Conservation (phyloP, 129 eudicot genomes). For the Tagetes patula region DNA sequence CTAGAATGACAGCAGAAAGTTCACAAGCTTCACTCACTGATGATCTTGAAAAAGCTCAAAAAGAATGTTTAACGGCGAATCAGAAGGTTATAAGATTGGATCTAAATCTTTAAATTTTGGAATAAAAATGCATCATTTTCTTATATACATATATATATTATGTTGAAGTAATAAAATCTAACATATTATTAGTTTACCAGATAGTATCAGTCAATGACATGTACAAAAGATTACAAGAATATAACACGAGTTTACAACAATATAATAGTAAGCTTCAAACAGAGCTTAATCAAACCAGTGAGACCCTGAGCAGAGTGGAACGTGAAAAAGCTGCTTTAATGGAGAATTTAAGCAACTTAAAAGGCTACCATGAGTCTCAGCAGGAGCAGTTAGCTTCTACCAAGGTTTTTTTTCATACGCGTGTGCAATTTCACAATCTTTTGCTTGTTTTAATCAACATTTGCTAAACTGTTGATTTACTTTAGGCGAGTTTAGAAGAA, state of each 20-base stretch:
- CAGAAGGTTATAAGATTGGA: slow-evolving; percentile 53
- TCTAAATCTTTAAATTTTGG: background rate
- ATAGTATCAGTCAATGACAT: slow-evolving; percentile 68
- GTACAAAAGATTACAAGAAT: slow-evolving; percentile 88
- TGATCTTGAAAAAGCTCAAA: slow-evolving; percentile 66
- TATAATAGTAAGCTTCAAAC: slow-evolving; percentile 90
- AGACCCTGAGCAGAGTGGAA: slow-evolving; percentile 75
- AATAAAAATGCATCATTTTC: slow-evolving; percentile 1
- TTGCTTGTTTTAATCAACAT: background rate
- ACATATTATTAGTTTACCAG: slow-evolving; percentile 37
- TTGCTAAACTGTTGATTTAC: slow-evolving; percentile 6
- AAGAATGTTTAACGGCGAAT: slow-evolving; percentile 56
- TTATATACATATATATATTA: background rate
- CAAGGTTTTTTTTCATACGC: slow-evolving; percentile 40
- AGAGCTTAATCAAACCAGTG: slow-evolving; percentile 73
- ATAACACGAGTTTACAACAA: slow-evolving; percentile 84
- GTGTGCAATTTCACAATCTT: background rate
- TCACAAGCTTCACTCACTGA: slow-evolving; percentile 62
- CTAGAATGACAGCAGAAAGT: slow-evolving; percentile 65
- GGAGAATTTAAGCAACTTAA: slow-evolving; percentile 73
- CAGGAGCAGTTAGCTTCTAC: slow-evolving; percentile 72
- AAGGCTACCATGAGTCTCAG: slow-evolving; percentile 73
- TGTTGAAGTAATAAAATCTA: background rate
- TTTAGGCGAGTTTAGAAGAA: slow-evolving; percentile 79
- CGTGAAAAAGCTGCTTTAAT: slow-evolving; percentile 75